These are phyloP conservation scores for Kluyveromyces sp. DNA, from an alignment of 1,139 yeast genomes.

Conservation along the genomic window DNA sequence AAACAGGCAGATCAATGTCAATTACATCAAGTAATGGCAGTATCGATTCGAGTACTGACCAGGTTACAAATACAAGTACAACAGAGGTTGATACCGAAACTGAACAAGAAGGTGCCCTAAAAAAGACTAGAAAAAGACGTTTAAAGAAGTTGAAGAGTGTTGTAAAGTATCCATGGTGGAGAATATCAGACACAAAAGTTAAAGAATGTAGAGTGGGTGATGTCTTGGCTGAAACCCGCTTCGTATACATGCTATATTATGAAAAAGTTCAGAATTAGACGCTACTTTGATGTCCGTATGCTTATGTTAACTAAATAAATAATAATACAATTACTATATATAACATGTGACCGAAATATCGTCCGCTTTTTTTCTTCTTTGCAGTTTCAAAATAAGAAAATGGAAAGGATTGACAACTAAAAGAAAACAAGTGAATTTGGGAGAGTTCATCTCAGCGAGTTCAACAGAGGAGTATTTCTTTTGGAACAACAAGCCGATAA, in stretches of 20 bases:
- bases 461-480: no score
- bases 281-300: no score
- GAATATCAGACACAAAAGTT: slow-evolving; percentile 68
- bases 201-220: slow-evolving; percentile 54
- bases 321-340: no score
- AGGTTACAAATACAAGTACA: slow-evolving; percentile 2
- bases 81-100: slow-evolving; percentile 5
- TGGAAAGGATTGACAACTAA: background rate
- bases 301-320: no score
- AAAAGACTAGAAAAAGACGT: slow-evolving; percentile 8
- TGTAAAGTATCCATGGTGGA: slow-evolving; percentile 69
- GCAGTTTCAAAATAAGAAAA: background rate
- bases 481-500: no score
- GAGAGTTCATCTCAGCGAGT: no score
- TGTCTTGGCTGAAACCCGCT: slow-evolving; percentile 60
- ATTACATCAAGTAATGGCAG: slow-evolving; percentile 6
- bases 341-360: no score
- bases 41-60: slow-evolving; percentile 3
- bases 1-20: slow-evolving; percentile 7
- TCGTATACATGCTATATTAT: slow-evolving; percentile 78
- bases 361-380: background rate
- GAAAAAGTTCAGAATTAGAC: slow-evolving; percentile 32
- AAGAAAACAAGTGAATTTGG: no score
- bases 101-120: slow-evolving; percentile 6
- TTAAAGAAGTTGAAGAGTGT: slow-evolving; percentile 43